Evolutionary conservation across 83 land plant species (phyloP).

Genomic region (Diphasiastrum complanatum): DNA sequence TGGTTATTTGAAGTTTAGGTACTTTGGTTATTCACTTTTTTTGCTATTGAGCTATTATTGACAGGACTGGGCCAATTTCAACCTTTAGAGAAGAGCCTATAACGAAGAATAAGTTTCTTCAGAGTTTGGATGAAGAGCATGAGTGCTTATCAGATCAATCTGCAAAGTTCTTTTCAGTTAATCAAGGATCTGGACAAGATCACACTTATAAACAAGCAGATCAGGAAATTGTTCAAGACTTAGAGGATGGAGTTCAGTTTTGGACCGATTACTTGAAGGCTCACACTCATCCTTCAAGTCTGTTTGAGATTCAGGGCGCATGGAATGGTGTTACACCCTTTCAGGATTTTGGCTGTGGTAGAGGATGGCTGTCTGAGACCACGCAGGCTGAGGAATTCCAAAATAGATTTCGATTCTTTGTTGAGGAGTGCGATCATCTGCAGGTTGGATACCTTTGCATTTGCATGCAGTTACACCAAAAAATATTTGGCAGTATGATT

Average conservation of each 20-base stretch:
- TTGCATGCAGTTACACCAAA: no score
- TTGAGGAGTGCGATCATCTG: conserved; percentile 86
- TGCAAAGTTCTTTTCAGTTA: not conserved
- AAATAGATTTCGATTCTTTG: conserved; percentile 73
- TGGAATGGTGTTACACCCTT: conserved; percentile 59
- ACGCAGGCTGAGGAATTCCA: conserved; percentile 51
- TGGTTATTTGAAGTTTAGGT: no score
- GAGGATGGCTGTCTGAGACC: conserved; percentile 31
- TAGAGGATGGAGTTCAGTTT: conserved; percentile 58
- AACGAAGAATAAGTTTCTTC: conserved; percentile 59
- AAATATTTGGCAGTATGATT: no score
- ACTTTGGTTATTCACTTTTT: no score
- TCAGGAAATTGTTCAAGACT: conserved; percentile 44
- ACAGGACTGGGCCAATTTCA: conserved; percentile 60
- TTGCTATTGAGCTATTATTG: not conserved
- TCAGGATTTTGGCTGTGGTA: conserved; percentile 66
- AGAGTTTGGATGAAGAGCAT: conserved; percentile 54
- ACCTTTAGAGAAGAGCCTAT: conserved; percentile 44
- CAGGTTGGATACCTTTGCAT: conserved; percentile 58
- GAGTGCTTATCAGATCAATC: conserved; percentile 18
- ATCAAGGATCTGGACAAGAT: conserved; percentile 2
- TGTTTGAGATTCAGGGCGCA: conserved; percentile 59
- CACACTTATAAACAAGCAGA: conserved; percentile 23
- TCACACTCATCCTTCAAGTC: conserved; percentile 68
- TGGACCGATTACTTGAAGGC: conserved; percentile 90